These are phyloP conservation scores for Poa pratensis DNA, from an alignment of 176 grass and related monocot species.

Conservation along the genomic window DNA sequence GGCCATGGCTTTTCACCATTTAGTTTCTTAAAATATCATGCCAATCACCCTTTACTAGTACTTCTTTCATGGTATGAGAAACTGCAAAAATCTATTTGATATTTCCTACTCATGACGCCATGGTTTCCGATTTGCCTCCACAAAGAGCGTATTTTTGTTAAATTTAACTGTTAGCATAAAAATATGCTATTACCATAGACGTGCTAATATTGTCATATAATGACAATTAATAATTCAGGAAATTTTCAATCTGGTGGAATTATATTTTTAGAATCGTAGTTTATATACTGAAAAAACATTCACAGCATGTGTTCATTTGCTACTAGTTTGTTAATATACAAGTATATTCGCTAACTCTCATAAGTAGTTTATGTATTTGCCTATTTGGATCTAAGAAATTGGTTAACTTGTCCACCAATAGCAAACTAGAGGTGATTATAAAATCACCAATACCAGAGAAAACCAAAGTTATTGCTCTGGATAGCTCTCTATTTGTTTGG, in stretches of 20 bases:
- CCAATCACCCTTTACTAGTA: background rate
- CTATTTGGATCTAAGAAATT: background rate
- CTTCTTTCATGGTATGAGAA: background rate
- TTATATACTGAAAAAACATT: background rate
- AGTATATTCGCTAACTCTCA: background rate
- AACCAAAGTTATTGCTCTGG: background rate
- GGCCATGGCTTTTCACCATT: constrained; percentile 42
- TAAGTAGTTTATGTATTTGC: background rate
- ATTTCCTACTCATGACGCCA: background rate
- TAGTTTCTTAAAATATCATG: background rate
- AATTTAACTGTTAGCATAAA: background rate
- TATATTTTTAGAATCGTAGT: background rate
- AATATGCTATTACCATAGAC: background rate
- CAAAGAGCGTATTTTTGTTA: background rate
- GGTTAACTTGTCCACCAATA: background rate
- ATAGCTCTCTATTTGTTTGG: background rate
- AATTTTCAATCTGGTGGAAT: background rate
- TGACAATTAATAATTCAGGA: background rate
- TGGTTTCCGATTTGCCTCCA: background rate
- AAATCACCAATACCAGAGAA: constrained; percentile 40
- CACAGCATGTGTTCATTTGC: background rate
- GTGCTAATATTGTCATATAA: background rate
- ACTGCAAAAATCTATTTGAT: background rate
- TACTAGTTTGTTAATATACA: background rate
- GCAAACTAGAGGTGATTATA: background rate